phyloP scores from a whole-genome alignment of 23 red algal species.

The Gracilaria vermiculophylla region DNA sequence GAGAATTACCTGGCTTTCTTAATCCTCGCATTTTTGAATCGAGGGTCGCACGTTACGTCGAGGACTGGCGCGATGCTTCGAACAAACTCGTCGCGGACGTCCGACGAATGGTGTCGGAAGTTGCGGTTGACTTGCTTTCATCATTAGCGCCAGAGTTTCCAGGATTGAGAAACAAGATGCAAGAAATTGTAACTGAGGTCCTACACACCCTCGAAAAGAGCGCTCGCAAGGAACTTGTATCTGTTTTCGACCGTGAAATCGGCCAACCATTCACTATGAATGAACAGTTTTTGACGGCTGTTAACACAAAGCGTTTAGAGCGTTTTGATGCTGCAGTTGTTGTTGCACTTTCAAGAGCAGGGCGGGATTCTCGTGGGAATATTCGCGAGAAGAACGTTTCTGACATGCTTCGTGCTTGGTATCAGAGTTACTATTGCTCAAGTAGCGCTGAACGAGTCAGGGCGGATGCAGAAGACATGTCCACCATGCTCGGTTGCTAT shows the following conservation, averaged over 20 bases:
- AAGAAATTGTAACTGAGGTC: conserved; percentile 31
- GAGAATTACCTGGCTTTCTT: conserved; percentile 57
- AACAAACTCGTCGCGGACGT: conserved; percentile 38
- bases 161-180: conserved; percentile 44
- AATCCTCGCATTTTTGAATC: conserved; percentile 67
- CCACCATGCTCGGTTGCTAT: conserved; percentile 51
- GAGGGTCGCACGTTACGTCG: conserved; percentile 54
- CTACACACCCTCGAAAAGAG: conserved; percentile 31
- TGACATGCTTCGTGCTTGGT: conserved; percentile 61
- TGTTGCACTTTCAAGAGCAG: conserved; percentile 45
- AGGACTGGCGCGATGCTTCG: conserved; percentile 52
- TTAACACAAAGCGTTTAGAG: conserved; percentile 60
- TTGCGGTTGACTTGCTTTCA: conserved; percentile 31
- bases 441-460: conserved; percentile 40
- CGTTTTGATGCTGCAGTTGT: conserved; percentile 52
- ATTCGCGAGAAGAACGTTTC: conserved; percentile 49
- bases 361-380: conserved; percentile 41
- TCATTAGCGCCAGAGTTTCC: conserved; percentile 54
- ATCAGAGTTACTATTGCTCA: conserved; percentile 58
- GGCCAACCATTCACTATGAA: conserved; percentile 62
- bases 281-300: conserved; percentile 54
- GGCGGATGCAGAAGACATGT: conserved; percentile 63
- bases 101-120: conserved; percentile 17
- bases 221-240: conserved; percentile 29
- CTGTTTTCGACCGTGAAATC: conserved; percentile 62